These are phyloP conservation scores for Pythium aristosporum DNA, from an alignment of 352 stramenopile species.

Conservation along the genomic window DNA sequence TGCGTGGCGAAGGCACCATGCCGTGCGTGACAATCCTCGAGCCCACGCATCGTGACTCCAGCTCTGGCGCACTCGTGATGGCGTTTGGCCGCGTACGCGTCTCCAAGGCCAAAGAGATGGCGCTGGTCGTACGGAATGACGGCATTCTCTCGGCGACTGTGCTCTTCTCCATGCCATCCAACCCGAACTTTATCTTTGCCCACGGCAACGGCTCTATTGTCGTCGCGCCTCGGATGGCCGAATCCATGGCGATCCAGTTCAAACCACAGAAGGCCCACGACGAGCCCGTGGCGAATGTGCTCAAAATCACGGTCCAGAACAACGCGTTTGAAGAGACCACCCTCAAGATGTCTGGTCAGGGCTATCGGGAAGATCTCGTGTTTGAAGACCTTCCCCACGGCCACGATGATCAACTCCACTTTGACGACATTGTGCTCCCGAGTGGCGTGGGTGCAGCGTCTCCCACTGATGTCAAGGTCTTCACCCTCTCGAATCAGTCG, in stretches of 20 bases:
- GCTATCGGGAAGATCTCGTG: slow-evolving; percentile 81
- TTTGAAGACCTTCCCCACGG: slow-evolving; percentile 86
- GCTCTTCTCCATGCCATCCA: slow-evolving; percentile 83
- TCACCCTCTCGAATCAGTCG: slow-evolving; percentile 76
- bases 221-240: slow-evolving; percentile 57
- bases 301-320: slow-evolving; percentile 90
- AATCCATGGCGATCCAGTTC: slow-evolving; percentile 78
- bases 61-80: slow-evolving; percentile 57
- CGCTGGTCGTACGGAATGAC: slow-evolving; percentile 87
- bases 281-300: slow-evolving; percentile 37
- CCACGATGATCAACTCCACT: slow-evolving; percentile 79
- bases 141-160: slow-evolving; percentile 91
- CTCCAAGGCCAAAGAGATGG: slow-evolving; percentile 66
- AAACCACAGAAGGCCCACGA: slow-evolving; percentile 79
- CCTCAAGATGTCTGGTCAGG: slow-evolving; percentile 65
- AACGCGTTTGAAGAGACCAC: slow-evolving; percentile 89
- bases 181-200: slow-evolving; percentile 74
- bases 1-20: slow-evolving; percentile 91
- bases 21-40: slow-evolving; percentile 89
- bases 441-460: background rate
- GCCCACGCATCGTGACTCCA: slow-evolving; percentile 63
- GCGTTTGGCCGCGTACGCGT: slow-evolving; percentile 80
- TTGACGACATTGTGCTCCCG: slow-evolving; percentile 79
- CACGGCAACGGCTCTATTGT: slow-evolving; percentile 76
- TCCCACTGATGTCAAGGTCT: slow-evolving; percentile 55